Evolutionary conservation across 164 flowering plant species (phyloP), one percentile per base, ranked within the genome.

Genomic region (Berberis thunbergii): DNA sequence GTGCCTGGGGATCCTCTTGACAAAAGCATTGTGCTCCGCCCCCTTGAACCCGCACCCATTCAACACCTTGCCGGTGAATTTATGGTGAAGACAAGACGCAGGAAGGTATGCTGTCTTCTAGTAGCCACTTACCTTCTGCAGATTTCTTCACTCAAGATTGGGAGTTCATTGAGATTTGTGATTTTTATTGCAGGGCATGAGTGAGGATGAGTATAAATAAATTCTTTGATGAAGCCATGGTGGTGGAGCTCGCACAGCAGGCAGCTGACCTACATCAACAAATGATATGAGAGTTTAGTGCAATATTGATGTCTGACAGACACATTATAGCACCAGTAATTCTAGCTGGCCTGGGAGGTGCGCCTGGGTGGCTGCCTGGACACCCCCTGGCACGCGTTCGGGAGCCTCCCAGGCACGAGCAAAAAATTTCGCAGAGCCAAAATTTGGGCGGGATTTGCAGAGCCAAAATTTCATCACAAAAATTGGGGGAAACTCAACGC

Each of bases 1-100:
- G 98, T 91, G 63, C 98, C 99, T 53, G 98, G 99, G 6, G 99
- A 95, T 60, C 99, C 99, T 8, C 83, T 91, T 50, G 99, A 95
- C 74, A 95, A 89, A 75, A 83, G 85, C 76, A 89, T 89, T 11
- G 92, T 91, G 64, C 76, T 95, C 59, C 86, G 93, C 44, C 99
- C 98, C 2, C 89, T 43, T 64, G 99, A 97, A 12, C 98, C 94
- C 11, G 79, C 86, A 10, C 98, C 94, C n/a, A 80, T 88, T 69
- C 97, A 91, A 73, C 97, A 95, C 65, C 88, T 95, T 67, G 99
- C 98, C n/a, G n/a, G n/a, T n/a, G n/a, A n/a, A n/a, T n/a, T n/a
- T n/a, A n/a, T 95, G 98, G 98, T 95, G 63, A 95, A 95, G 80
- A 95, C 97, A 39, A 83, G 99, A 72, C 88, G 98, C 58, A 79